These are phyloP conservation scores for Angophora floribunda DNA, from an alignment of 345 rosid genomes.

Conservation along the genomic window DNA sequence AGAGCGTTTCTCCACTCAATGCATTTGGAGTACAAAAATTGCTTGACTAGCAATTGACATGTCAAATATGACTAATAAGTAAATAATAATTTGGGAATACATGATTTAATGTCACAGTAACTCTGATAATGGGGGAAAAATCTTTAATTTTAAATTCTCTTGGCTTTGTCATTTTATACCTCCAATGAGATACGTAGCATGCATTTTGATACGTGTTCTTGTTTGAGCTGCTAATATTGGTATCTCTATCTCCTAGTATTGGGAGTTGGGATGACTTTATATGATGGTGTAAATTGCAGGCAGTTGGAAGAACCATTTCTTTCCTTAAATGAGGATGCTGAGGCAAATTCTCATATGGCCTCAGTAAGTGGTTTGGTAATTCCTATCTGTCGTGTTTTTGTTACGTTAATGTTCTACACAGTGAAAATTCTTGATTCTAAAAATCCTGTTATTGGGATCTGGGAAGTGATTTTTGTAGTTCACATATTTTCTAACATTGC, in stretches of 20 bases:
- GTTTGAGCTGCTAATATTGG: neutral
- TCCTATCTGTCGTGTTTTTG: neutral
- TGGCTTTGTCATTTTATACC: neutral
- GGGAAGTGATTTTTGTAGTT: neutral
- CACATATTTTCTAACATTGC: neutral
- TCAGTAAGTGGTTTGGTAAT: slow-evolving; percentile 23
- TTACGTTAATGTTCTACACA: neutral
- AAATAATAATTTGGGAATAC: neutral
- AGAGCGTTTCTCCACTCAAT: neutral
- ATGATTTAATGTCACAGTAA: neutral
- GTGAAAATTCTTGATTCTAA: neutral
- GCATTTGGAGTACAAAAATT: neutral
- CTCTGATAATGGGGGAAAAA: neutral
- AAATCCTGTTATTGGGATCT: neutral
- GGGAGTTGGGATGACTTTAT: neutral
- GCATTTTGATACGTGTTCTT: neutral
- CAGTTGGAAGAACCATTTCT: slow-evolving; percentile 61
- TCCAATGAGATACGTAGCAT: neutral
- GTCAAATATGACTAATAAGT: neutral
- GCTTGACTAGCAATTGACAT: neutral
- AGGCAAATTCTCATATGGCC: slow-evolving; percentile 19
- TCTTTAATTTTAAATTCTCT: neutral
- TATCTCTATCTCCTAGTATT: neutral
- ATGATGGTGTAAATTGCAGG: slow-evolving; percentile 24
- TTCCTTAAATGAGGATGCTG: slow-evolving; percentile 18